These are phyloP conservation scores for Suillus subaureus DNA, from an alignment of 768 basidiomycete species.

Conservation along the genomic window DNA sequence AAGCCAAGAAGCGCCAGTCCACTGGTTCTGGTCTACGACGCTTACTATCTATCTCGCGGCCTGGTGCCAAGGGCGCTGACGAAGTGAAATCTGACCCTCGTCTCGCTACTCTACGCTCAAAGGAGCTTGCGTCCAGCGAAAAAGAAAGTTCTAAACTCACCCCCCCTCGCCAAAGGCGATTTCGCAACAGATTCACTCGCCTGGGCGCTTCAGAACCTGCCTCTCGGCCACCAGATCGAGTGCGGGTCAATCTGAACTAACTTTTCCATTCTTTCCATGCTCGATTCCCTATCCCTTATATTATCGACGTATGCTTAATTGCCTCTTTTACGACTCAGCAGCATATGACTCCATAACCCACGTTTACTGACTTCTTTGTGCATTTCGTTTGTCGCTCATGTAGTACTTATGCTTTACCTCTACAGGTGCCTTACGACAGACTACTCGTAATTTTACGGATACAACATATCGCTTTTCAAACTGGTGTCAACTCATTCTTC, in stretches of 20 bases:
- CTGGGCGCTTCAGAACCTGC: constrained; percentile 30
- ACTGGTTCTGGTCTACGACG: constrained; percentile 34
- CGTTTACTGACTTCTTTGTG: constrained; percentile 7
- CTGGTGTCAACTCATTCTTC: not conserved
- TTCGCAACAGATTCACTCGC: constrained; percentile 32
- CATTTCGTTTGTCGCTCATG: not conserved
- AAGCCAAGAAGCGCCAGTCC: constrained; percentile 32
- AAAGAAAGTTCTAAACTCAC: constrained; percentile 10
- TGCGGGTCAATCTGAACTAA: constrained; percentile 39
- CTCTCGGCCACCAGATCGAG: constrained; percentile 35
- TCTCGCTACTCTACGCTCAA: constrained; percentile 28
- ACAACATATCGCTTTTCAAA: constrained; percentile 1
- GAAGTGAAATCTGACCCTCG: constrained; percentile 27
- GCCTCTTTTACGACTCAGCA: not conserved
- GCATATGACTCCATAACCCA: not conserved
- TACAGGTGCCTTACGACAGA: constrained; percentile 5
- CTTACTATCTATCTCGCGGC: constrained; percentile 34
- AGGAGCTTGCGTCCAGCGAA: constrained; percentile 25
- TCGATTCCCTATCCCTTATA: constrained; percentile 5
- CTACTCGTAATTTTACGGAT: constrained; percentile 3
- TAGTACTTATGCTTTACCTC: constrained; percentile 7
- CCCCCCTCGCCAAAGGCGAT: constrained; percentile 25
- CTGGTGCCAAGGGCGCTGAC: constrained; percentile 31
- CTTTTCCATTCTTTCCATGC: constrained; percentile 19
- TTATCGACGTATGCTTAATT: constrained; percentile 1